These are phyloP conservation scores for Guyanaporus albipodus DNA, from an alignment of 768 basidiomycete genomes.

Conservation along the genomic window DNA sequence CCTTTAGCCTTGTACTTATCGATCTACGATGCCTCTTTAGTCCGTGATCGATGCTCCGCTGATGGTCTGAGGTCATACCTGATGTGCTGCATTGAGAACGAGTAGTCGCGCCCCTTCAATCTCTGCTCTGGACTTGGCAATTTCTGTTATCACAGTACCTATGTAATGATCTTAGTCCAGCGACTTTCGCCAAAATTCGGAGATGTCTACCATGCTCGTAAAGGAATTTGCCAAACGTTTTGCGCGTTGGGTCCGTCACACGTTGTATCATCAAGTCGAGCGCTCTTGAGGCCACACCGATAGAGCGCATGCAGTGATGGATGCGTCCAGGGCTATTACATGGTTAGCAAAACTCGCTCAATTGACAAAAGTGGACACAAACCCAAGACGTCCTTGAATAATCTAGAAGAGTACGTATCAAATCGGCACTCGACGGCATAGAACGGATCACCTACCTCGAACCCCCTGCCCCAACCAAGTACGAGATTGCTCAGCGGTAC, in stretches of 20 bases:
- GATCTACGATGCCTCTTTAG: conserved; percentile 50
- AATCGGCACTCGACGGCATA: neutral
- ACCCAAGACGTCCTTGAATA: conserved; percentile 95
- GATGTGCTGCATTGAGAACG: conserved; percentile 87
- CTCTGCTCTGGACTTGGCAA: conserved; percentile 89
- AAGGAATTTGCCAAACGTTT: conserved; percentile 92
- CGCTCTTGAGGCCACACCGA: conserved; percentile 82
- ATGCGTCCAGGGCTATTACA: conserved; percentile 80
- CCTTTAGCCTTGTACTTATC: conserved; percentile 91
- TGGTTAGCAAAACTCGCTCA: neutral
- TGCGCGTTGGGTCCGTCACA: conserved; percentile 86
- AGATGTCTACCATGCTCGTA: conserved; percentile 74
- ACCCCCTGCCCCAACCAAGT: conserved; percentile 91
- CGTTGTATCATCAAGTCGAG: conserved; percentile 86
- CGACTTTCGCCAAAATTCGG: neutral
- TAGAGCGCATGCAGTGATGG: conserved; percentile 97
- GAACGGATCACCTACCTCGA: conserved; percentile 55
- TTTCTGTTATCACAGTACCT: conserved; percentile 88
- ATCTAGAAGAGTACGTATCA: conserved; percentile 44
- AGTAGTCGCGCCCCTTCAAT: conserved; percentile 86
- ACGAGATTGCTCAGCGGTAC: conserved; percentile 82
- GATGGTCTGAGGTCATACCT: conserved; percentile 40
- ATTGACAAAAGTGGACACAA: conserved; percentile 18
- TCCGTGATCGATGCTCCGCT: neutral
- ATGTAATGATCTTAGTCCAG: neutral